phyloP scores from a whole-genome alignment of 371 early-diverging fungal genomes.

The Mortierella sp. region DNA sequence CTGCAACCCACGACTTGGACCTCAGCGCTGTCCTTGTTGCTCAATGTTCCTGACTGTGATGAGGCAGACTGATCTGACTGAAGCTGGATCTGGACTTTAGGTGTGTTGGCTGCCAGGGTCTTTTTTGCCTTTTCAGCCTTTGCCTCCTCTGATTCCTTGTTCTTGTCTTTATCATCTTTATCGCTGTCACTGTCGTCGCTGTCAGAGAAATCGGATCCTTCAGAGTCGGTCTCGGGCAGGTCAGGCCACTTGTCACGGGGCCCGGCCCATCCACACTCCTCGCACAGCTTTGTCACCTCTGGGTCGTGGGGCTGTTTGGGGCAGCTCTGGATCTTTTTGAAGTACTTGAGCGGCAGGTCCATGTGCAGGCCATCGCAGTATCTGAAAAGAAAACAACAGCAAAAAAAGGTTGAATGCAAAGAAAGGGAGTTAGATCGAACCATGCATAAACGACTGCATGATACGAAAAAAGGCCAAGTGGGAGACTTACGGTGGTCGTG shows the following conservation, averaged over 20 bases:
- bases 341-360: constrained; percentile 51
- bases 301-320: constrained; percentile 44
- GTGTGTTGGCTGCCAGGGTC: constrained; percentile 38
- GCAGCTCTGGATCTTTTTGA: constrained; percentile 56
- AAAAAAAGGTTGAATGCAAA: background rate
- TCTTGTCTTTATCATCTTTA: constrained; percentile 24
- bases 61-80: background rate
- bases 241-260: constrained; percentile 56
- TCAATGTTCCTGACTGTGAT: too few species aligned
- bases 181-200: too few species aligned
- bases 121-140: constrained; percentile 4
- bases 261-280: constrained; percentile 58
- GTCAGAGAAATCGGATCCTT: constrained; percentile 24
- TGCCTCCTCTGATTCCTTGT: background rate
- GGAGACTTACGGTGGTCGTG: constrained; percentile 36
- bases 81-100: constrained; percentile 36
- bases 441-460: too few species aligned
- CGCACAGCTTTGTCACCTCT: constrained; percentile 53
- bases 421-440: background rate
- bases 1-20: background rate
- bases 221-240: constrained; percentile 44
- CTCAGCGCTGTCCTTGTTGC: background rate
- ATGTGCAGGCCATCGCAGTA: constrained; percentile 58
- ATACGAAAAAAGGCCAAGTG: background rate
- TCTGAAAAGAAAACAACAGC: background rate